These are phyloP conservation scores for Epicoccum nigrum DNA, from an alignment of 2,329 filamentous ascomycete genomes.

Conservation along the genomic window DNA sequence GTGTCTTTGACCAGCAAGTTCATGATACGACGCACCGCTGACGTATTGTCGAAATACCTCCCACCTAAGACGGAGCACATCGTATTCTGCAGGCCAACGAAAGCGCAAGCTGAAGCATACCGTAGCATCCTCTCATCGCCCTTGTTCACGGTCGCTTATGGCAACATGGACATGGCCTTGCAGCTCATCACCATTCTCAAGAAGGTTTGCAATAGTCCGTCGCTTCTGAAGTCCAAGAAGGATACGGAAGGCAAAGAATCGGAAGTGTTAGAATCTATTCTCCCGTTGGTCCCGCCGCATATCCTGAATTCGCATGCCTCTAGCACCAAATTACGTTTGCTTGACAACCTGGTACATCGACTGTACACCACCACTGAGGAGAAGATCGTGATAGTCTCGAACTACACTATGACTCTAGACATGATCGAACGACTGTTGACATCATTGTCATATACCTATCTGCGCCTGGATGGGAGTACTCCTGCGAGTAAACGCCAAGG, in stretches of 20 bases:
- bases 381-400: conserved; percentile 77
- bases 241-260: conserved; percentile 55
- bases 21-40: conserved; percentile 69
- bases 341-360: conserved; percentile 68
- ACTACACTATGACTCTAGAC: conserved; percentile 75
- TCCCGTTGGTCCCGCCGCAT: conserved; percentile 62
- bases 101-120: conserved; percentile 65
- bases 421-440: conserved; percentile 67
- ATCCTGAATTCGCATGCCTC: conserved; percentile 63
- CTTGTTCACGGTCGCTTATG: conserved; percentile 66
- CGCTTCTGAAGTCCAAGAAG: conserved; percentile 61
- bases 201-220: conserved; percentile 76
- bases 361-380: conserved; percentile 67
- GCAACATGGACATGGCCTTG: conserved; percentile 66
- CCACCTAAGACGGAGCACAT: conserved; percentile 72
- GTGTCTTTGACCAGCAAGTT: conserved; percentile 66
- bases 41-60: conserved; percentile 69
- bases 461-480: conserved; percentile 73
- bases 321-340: conserved; percentile 69
- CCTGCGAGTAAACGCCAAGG: conserved; percentile 68
- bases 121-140: conserved; percentile 69
- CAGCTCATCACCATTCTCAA: conserved; percentile 75
- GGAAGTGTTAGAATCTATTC: conserved; percentile 50
- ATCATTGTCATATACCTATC: conserved; percentile 64
- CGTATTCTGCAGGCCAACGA: conserved; percentile 68